Percentiles rank a stretch among this genome's conserved stretches.
phyloP scores from a whole-genome alignment of 352 stramenopile genomes.

The Phytophthora nicotianae region DNA sequence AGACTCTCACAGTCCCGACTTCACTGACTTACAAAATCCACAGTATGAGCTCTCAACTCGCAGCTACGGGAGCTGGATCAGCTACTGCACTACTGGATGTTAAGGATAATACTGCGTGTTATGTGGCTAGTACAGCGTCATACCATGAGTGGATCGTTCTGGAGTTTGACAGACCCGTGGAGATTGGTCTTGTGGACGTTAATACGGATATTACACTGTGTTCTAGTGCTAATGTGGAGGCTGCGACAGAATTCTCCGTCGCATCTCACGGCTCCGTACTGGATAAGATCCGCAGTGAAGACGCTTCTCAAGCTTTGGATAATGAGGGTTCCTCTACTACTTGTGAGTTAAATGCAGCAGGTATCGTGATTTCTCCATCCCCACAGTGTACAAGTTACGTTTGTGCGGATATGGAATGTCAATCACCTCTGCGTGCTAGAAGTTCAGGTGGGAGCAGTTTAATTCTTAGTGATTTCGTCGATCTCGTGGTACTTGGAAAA shows the following conservation, averaged over 20 bases:
- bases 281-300: constrained; percentile 33
- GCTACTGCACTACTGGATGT: constrained; percentile 37
- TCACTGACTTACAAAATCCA: constrained; percentile 66
- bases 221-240: constrained; percentile 28
- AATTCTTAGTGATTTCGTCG: constrained; percentile 57
- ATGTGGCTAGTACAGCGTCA: constrained; percentile 40
- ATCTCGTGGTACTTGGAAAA: constrained; percentile 53
- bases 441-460: constrained; percentile 30
- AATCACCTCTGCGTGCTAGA: constrained; percentile 9
- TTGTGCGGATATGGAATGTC: constrained; percentile 43
- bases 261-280: constrained; percentile 45
- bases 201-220: constrained; percentile 48
- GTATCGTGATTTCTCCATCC: constrained; percentile 20
- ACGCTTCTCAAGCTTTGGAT: constrained; percentile 17
- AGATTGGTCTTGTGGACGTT: constrained; percentile 62
- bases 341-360: constrained; percentile 38
- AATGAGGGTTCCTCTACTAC: constrained; percentile 1
- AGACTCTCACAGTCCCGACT: constrained; percentile 16
- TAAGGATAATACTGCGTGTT: constrained; percentile 41
- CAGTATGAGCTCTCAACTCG: constrained; percentile 63
- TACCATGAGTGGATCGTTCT: constrained; percentile 78
- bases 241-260: constrained; percentile 49
- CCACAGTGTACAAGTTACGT: constrained; percentile 25
- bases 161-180: constrained; percentile 44
- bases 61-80: constrained; percentile 42